Base-by-base conservation (phyloP, 2,329 filamentous ascomycete genomes). In the Cryoendolithus antarcticus region DNA sequence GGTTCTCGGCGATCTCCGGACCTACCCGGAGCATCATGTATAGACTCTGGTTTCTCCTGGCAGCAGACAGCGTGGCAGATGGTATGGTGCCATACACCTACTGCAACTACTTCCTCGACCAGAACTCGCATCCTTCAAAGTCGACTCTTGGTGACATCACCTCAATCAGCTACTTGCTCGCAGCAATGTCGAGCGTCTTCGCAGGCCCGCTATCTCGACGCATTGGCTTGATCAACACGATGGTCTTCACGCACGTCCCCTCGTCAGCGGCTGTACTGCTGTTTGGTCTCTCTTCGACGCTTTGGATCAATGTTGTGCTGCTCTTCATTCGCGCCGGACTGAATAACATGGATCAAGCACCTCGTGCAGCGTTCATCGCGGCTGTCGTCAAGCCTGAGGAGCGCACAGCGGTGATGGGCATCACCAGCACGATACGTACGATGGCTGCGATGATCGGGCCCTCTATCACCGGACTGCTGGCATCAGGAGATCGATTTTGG, bases 291-390 rank as follows among this genome's bases (percentile, higher is more conserved):
- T 72, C 77, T 0, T 60, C 58, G 4, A 62, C 59, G 2, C 59
- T 78, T 2, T 64, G 64, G 30, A 51, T 73, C 32, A 72, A 74
- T 0, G 67, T 74, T 1, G 62, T 62, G 0, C 61, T 82, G 0
- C 60, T 82, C 1, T 64, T 79, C 19, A 55, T 81, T 12, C 68
- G 77, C 4, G 66, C 75, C 2, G 74, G 74, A 0, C 61, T 82
- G 33, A 81, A 81, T 50, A 76, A 71, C 45, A 80, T 82, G 75
- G 78, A 82, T 45, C 77, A 82, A 60, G 77, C 74, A 0, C 78
- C 78, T 0, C 66, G 78, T 2, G 64, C 76, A 1, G 77, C 78
- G 0, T 74, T 82, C 41, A 79, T 82, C 36, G 75, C 77, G 1
- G 76, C 76, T 0, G 74, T 80, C 0, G 77, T 82, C 2, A 71